Evolutionary conservation across 2,329 filamentous ascomycete species (phyloP).

Genomic region (Penicillium aurantiogriseum): DNA sequence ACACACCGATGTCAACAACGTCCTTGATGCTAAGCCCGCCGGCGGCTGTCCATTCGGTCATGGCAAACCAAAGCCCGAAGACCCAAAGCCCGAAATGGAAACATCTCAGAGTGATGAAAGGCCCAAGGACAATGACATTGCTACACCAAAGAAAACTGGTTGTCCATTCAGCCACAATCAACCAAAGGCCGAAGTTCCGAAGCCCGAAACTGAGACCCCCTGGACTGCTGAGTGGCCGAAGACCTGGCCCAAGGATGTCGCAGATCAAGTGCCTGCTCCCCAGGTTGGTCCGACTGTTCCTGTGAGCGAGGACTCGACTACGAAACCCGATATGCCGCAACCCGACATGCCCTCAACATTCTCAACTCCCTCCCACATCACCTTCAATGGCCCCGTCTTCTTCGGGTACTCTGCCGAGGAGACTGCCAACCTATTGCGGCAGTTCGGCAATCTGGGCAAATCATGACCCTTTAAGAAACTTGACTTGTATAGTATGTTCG

Average conservation of each 20-base stretch:
- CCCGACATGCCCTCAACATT: constrained; percentile 7
- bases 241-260: not conserved
- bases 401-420: constrained; percentile 86
- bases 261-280: not conserved
- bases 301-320: constrained; percentile 9
- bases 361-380: constrained; percentile 60
- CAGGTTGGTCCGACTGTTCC: not conserved
- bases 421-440: constrained; percentile 71
- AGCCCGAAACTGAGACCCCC: not conserved
- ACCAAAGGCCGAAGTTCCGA: not conserved
- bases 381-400: constrained; percentile 91
- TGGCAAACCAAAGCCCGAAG: constrained; percentile 20
- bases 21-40: constrained; percentile 20
- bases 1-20: constrained; percentile 13
- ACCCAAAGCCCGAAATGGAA: constrained; percentile 8
- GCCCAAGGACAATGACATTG: not conserved
- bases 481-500: constrained; percentile 3
- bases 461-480: constrained; percentile 4
- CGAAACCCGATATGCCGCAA: constrained; percentile 8
- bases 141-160: not conserved
- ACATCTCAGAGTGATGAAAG: constrained; percentile 9
- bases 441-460: constrained; percentile 38
- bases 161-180: constrained; percentile 14
- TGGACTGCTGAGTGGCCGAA: not conserved
- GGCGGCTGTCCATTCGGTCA: constrained; percentile 40